Base-by-base conservation (phyloP, 2,329 filamentous ascomycete species). In the Beauveria scarabaeidicola region DNA sequence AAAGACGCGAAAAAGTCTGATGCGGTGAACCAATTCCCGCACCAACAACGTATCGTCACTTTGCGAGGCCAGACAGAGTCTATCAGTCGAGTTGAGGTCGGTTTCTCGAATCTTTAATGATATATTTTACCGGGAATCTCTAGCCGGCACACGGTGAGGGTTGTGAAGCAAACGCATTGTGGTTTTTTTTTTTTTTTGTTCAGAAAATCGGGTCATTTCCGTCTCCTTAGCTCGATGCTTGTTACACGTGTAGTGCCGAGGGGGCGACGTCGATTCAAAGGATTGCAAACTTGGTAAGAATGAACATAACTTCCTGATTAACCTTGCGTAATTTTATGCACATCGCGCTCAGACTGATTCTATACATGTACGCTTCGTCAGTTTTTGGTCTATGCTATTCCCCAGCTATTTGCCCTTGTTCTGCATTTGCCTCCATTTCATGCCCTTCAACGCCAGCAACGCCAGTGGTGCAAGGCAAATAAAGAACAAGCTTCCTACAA, bases 401-500 rank as follows among this genome's bases (percentile, higher is more conserved):
- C 32, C 11, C 13, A 36, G 17, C n/a, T 27, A 47, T 9, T 62
- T 60, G 32, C 66, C 64, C 58, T 70, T 71, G 27, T 66, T 64
- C 52, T 62, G 68, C 52, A 71, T 63, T 38, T 67, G 64, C 32
- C 80, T 70, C 79, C 78, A 82, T 47, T 62, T 66, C 10, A 76
- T 68, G 0, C 80, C 80, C 43, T 68, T 70, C 3, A 62, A 61
- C 70, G 79, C 76, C 3, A 81, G 66, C 3, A 74, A 58, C 17
- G 75, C 61, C 38, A 82, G 55, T 2, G 74, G 66, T 1, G 77
- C 74, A n/a, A 70, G 67, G 2, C 73, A 72, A 0, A 74, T 61
- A 0, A 78, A 53, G 51, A 75, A 77, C 3, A 81, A 52, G 1
- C 72, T 63, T 0, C 73, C 80, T 3, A 81, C 64, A 7, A 83